A percentile compares a stretch with the other conserved stretches of the same genome.
Evolutionary conservation across 768 basidiomycete genomes (phyloP).

Genomic region (Leccinum boreale): DNA sequence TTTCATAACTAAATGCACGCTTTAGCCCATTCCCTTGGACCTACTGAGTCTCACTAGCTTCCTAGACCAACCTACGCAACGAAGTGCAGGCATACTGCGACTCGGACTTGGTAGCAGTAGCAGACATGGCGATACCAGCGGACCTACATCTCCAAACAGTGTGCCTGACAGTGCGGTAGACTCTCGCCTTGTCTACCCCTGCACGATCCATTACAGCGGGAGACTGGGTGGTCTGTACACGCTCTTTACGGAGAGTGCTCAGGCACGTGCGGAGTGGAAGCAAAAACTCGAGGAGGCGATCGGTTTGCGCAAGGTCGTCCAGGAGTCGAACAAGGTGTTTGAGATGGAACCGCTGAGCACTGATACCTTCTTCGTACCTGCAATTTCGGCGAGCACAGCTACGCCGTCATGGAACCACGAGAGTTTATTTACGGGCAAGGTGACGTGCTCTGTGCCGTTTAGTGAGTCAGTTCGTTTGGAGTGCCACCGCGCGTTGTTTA

Average conservation of each 20-base stretch:
- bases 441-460: conserved; percentile 95
- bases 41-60: conserved; percentile 84
- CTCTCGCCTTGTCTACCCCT: conserved; percentile 78
- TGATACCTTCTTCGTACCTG: conserved; percentile 83
- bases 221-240: conserved; percentile 84
- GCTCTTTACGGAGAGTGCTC: conserved; percentile 79
- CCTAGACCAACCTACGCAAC: conserved; percentile 73
- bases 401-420: conserved; percentile 65
- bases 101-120: conserved; percentile 42
- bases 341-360: conserved; percentile 87
- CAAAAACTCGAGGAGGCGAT: conserved; percentile 86
- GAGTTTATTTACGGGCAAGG: conserved; percentile 72
- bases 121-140: conserved; percentile 29
- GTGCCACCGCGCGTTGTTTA: not conserved
- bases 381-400: conserved; percentile 44
- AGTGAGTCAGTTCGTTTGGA: conserved; percentile 40
- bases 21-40: conserved; percentile 88
- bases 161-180: conserved; percentile 48
- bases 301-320: conserved; percentile 77
- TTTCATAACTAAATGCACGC: not conserved
- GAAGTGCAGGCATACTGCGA: conserved; percentile 69
- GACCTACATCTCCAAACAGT: conserved; percentile 21
- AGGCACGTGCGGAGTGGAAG: conserved; percentile 83
- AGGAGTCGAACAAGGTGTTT: conserved; percentile 93
- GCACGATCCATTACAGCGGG: conserved; percentile 87